Conservation (phyloP, 768 basidiomycete genomes). For the Rhizopogon rudus region DNA sequence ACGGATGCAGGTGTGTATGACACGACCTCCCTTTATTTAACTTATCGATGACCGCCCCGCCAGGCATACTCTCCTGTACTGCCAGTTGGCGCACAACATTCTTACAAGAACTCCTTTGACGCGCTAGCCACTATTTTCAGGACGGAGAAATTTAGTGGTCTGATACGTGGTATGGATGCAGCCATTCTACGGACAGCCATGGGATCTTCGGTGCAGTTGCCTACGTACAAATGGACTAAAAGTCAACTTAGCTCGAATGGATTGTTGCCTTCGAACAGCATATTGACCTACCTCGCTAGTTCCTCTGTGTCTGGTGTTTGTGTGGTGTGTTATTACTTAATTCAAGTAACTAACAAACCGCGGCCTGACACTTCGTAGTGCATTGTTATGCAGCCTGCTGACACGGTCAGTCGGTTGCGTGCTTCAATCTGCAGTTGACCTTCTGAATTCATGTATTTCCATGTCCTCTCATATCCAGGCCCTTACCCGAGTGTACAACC, state of each 20-base stretch:
- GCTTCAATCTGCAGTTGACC: background rate
- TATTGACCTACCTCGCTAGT: conserved; percentile 84
- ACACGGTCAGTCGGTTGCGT: conserved; percentile 56
- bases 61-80: conserved; percentile 93
- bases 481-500: conserved; percentile 94
- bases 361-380: conserved; percentile 41
- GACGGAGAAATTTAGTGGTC: conserved; percentile 72
- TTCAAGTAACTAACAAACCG: background rate
- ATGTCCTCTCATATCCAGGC: conserved; percentile 40
- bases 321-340: conserved; percentile 56
- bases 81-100: conserved; percentile 91
- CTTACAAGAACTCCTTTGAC: conserved; percentile 81
- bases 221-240: conserved; percentile 94
- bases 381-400: conserved; percentile 91
- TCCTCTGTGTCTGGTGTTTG: conserved; percentile 88
- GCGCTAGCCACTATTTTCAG: conserved; percentile 77
- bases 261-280: conserved; percentile 68
- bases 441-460: background rate
- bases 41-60: background rate
- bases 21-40: background rate
- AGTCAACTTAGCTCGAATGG: conserved; percentile 64
- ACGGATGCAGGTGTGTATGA: conserved; percentile 75
- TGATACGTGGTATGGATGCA: conserved; percentile 88
- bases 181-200: conserved; percentile 91
- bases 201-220: conserved; percentile 94